Evolutionary conservation across 306 rosid genomes (phyloP), one percentile per base, ranked within the genome.

Genomic region (Rubus idaeus): DNA sequence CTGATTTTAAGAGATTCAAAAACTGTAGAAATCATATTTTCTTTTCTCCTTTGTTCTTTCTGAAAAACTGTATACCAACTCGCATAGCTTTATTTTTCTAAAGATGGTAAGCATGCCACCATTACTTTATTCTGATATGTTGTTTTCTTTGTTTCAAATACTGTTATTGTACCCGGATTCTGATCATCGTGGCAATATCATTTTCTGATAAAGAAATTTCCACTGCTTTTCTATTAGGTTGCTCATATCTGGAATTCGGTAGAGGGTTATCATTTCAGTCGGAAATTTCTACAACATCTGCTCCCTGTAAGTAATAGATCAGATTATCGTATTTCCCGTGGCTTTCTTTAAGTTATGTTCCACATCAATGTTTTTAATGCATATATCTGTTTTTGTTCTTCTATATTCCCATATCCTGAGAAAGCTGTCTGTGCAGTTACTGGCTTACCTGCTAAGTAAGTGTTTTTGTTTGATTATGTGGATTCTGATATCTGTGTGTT

Each of bases 361-460:
- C n/a, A 37, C 53, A 72, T 77, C 49, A 17, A 40, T 64, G 60
- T 30, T 64, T 68, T 64, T 76, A 52, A 68, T 68, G 74, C 67
- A 41, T n/a, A n/a, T n/a, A n/a, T 74, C 12, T 77, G 42, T 46
- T 70, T 39, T 45, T 60, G 1, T 44, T 3, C 21, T 63, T 78
- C 17, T 83, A 62, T 78, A 42, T 82, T 86, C 84, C 61, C 93
- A 90, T 97, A 90, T 87, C 98, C 96, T 21, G 89, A 90, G 78
- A 88, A 90, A 81, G 85, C 92, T 79, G 91, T 89, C 63, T 92
- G 96, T 77, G 85, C 86, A 23, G 83, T 90, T 77, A 92, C 96
- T 72, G 97, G 99, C 78, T 92, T 92, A 89, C 97, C 97, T 76
- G 94, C 99, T 74, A 89, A 84, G 99, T 95, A 90, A 89, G 98